phyloP scores from a whole-genome alignment of 2,329 filamentous ascomycete species.

The Byssoonygena ceratinophila region DNA sequence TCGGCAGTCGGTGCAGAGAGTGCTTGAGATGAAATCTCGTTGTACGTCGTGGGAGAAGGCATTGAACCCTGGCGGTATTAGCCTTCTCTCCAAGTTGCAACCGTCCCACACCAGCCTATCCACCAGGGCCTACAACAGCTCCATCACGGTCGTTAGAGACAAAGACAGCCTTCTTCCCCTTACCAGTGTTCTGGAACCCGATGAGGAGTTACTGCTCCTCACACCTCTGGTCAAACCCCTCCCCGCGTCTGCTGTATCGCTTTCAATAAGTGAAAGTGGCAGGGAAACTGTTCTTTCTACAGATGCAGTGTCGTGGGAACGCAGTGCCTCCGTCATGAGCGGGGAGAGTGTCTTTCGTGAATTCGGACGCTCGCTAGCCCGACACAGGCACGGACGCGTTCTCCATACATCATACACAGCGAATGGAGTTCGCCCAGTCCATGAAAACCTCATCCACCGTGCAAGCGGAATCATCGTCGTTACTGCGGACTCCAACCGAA shows the following conservation, averaged over 20 bases:
- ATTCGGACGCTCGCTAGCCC: slow-evolving; percentile 74
- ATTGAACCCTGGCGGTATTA: slow-evolving; percentile 71
- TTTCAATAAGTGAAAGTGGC: slow-evolving; percentile 45
- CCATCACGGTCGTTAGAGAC: slow-evolving; percentile 85
- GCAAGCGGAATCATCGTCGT: slow-evolving; percentile 82
- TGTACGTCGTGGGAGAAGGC: slow-evolving; percentile 89
- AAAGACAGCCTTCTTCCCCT: slow-evolving; percentile 76
- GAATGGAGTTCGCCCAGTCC: slow-evolving; percentile 81
- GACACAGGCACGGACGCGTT: slow-evolving; percentile 73
- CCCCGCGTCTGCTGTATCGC: slow-evolving; percentile 76
- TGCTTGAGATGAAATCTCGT: slow-evolving; percentile 68
- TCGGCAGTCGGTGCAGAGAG: slow-evolving; percentile 65
- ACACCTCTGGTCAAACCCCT: slow-evolving; percentile 85
- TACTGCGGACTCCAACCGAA: slow-evolving; percentile 86
- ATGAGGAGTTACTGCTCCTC: slow-evolving; percentile 79
- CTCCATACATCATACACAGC: slow-evolving; percentile 92
- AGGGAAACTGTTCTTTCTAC: slow-evolving; percentile 32
- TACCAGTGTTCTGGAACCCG: slow-evolving; percentile 66
- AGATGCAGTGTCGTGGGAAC: slow-evolving; percentile 48
- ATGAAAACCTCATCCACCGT: slow-evolving; percentile 83
- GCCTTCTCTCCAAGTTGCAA: slow-evolving; percentile 67
- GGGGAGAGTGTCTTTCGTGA: slow-evolving; percentile 89
- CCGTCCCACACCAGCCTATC: slow-evolving; percentile 72
- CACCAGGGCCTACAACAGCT: slow-evolving; percentile 76
- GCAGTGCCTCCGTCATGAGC: slow-evolving; percentile 62